These are phyloP conservation scores for Paraphoma sp. DNA, from an alignment of 2,329 filamentous ascomycete genomes.

Conservation along the genomic window DNA sequence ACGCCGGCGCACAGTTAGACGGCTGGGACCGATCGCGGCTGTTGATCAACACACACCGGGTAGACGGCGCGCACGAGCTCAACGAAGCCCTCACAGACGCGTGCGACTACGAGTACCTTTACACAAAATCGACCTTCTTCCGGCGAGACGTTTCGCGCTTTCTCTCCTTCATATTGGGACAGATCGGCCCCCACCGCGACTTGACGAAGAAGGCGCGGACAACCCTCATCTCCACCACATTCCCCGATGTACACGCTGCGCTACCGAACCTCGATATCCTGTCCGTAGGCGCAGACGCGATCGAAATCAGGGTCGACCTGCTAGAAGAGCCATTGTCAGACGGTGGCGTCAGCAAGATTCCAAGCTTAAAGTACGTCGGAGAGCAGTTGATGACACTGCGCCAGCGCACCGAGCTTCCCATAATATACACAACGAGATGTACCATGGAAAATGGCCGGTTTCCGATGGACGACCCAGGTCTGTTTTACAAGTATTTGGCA, in stretches of 20 bases:
- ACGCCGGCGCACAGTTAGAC: conserved; percentile 65
- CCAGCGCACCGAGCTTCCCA: conserved; percentile 84
- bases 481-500: conserved; percentile 82
- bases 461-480: conserved; percentile 77
- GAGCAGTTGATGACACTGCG: conserved; percentile 85
- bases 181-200: conserved; percentile 78
- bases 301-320: conserved; percentile 84
- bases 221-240: conserved; percentile 87
- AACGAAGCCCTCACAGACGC: conserved; percentile 68
- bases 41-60: conserved; percentile 78
- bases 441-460: conserved; percentile 83
- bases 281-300: conserved; percentile 84
- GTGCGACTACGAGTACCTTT: conserved; percentile 88
- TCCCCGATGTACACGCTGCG: conserved; percentile 82
- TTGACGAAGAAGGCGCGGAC: conserved; percentile 79
- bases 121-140: conserved; percentile 74
- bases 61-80: conserved; percentile 68
- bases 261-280: conserved; percentile 86
- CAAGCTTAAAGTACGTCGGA: conserved; percentile 83
- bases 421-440: conserved; percentile 87
- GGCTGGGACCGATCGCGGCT: conserved; percentile 66
- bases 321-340: conserved; percentile 73
- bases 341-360: conserved; percentile 65
- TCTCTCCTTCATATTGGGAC: conserved; percentile 78
- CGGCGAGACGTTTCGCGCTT: conserved; percentile 80